Percentiles rank a stretch among this genome's conserved stretches.
These are phyloP conservation scores for Crotalaria pallida DNA, from an alignment of 306 rosid genomes.

Conservation along the genomic window DNA sequence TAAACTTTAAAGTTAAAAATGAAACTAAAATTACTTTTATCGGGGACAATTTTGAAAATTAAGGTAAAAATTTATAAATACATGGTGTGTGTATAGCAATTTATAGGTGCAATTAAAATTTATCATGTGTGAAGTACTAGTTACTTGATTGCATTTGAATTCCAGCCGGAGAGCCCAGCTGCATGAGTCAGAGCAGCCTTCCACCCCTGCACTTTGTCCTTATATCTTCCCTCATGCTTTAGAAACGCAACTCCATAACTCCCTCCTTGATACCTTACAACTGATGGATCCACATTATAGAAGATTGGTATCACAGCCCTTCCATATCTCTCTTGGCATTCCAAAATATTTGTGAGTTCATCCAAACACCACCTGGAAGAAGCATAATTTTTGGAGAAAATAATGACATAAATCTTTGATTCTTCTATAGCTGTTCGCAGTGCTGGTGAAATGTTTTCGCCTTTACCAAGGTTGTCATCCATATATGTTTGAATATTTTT, in stretches of 20 bases:
- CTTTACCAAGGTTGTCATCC: background rate
- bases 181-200: background rate
- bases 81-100: no score
- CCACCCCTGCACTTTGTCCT: background rate
- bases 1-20: no score
- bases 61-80: no score
- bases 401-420: background rate
- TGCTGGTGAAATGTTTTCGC: background rate
- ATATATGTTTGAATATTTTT: background rate
- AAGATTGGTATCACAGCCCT: constrained; percentile 21
- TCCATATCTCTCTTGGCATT: background rate
- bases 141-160: background rate
- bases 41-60: no score
- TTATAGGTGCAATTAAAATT: no score
- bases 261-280: background rate
- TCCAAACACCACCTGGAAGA: constrained; percentile 26
- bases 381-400: constrained; percentile 15
- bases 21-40: no score
- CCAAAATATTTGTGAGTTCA: constrained; percentile 5
- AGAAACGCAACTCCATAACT: background rate
- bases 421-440: background rate
- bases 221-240: background rate
- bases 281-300: constrained; percentile 15
- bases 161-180: background rate
- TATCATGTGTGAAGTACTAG: no score